Evolutionary conservation across 2,329 filamentous ascomycete species (phyloP).

Genomic region (Boeremia lycopersici): DNA sequence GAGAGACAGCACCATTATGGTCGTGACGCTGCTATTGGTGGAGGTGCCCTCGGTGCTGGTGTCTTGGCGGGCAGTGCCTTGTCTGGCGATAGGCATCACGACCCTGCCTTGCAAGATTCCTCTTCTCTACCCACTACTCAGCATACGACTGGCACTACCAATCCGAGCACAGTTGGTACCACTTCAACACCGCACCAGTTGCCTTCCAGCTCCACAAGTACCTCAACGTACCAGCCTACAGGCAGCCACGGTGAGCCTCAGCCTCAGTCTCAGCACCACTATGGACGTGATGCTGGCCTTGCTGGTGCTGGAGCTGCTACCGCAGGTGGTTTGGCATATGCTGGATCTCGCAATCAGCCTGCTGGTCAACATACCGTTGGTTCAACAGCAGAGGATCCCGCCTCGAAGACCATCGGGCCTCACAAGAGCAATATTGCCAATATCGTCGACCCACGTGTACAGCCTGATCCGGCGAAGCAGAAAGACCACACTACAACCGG

Average conservation of each 20-base stretch:
- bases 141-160: conserved; percentile 8
- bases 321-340: conserved; percentile 17
- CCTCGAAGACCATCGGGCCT: conserved; percentile 36
- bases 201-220: not conserved
- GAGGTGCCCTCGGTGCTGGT: conserved; percentile 37
- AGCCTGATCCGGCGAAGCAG: conserved; percentile 38
- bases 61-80: conserved; percentile 26
- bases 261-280: conserved; percentile 16
- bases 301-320: conserved; percentile 12
- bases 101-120: not conserved
- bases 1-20: conserved; percentile 31
- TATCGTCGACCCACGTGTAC: conserved; percentile 38
- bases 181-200: not conserved
- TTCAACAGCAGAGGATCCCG: conserved; percentile 31
- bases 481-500: conserved; percentile 35
- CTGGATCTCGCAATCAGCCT: conserved; percentile 22
- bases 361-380: conserved; percentile 28
- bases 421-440: conserved; percentile 43
- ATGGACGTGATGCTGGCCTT: conserved; percentile 32
- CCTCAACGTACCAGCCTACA: not conserved
- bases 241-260: not conserved
- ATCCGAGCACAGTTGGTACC: conserved; percentile 6
- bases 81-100: conserved; percentile 27
- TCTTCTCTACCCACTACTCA: conserved; percentile 7
- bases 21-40: conserved; percentile 38